These are phyloP conservation scores for Melampsora larici-populina DNA, from an alignment of 1,284 basidiomycete species.

Conservation along the genomic window DNA sequence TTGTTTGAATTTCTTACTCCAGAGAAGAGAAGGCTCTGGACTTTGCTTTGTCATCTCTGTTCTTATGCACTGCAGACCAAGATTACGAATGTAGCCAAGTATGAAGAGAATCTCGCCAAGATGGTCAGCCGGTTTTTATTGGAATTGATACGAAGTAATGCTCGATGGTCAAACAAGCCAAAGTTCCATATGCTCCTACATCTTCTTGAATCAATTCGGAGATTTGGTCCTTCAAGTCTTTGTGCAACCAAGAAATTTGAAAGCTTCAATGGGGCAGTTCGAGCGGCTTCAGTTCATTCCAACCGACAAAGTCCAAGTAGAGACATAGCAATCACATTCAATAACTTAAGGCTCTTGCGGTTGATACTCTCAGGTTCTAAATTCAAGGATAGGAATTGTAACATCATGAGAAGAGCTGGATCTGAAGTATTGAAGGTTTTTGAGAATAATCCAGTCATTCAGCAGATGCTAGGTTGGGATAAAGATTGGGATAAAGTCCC, in stretches of 20 bases:
- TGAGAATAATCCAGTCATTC: not conserved
- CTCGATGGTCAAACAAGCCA: slow-evolving; percentile 56
- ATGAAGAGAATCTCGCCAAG: slow-evolving; percentile 49
- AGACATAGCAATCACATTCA: slow-evolving; percentile 7
- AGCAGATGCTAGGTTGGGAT: not conserved
- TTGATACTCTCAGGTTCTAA: slow-evolving; percentile 52
- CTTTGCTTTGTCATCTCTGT: slow-evolving; percentile 53
- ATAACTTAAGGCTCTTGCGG: not conserved
- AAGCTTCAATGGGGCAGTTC: not conserved
- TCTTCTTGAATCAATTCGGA: slow-evolving; percentile 45
- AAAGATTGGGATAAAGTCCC: not conserved
- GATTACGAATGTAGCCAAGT: slow-evolving; percentile 52
- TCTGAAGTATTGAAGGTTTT: not conserved
- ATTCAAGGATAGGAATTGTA: not conserved
- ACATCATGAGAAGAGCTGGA: not conserved
- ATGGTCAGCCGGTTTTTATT: slow-evolving; percentile 53
- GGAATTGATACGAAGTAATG: slow-evolving; percentile 50
- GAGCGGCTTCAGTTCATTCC: not conserved
- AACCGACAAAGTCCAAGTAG: not conserved
- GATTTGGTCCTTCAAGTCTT: slow-evolving; percentile 5
- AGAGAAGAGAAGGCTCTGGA: no score
- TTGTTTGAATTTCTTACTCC: no score
- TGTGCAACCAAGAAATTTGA: slow-evolving; percentile 5
- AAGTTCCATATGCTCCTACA: slow-evolving; percentile 53
- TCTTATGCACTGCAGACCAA: slow-evolving; percentile 52